A percentile compares a stretch with the other conserved stretches of the same genome.
These are phyloP conservation scores for Alternaria tenuissima DNA, from an alignment of 2,329 filamentous ascomycete genomes.

Conservation along the genomic window DNA sequence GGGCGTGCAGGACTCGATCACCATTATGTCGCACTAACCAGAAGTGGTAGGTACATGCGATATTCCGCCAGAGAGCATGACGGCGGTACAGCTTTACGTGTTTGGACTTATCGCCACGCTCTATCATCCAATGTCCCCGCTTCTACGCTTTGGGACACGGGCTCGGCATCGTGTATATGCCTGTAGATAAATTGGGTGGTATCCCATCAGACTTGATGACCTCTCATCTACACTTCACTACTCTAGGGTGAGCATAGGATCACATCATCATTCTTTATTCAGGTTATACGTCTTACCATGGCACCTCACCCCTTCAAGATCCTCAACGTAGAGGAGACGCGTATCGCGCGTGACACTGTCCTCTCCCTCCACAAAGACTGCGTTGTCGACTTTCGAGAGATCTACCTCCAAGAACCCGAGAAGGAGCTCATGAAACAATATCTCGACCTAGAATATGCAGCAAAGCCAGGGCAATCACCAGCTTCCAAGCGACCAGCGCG, in stretches of 20 bases:
- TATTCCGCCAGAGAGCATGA: background rate
- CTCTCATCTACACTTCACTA: background rate
- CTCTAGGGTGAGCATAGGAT: background rate
- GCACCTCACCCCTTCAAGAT: conserved; percentile 63
- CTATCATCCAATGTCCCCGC: background rate
- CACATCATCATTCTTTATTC: background rate
- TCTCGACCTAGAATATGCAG: conserved; percentile 58
- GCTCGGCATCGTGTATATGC: background rate
- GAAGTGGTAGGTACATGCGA: conserved; percentile 11
- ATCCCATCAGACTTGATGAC: background rate
- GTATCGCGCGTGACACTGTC: conserved; percentile 60
- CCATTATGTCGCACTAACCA: background rate
- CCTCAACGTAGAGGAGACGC: conserved; percentile 64
- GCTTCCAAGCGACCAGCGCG: conserved; percentile 57
- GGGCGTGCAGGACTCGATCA: background rate
- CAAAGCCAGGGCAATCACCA: conserved; percentile 48
- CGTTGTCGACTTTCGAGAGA: conserved; percentile 59
- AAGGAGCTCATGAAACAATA: conserved; percentile 60
- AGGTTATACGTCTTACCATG: conserved; percentile 32
- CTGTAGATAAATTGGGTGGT: conserved; percentile 7
- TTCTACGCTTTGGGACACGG: background rate
- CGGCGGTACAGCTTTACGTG: background rate
- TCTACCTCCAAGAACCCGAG: conserved; percentile 60
- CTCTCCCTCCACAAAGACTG: conserved; percentile 50
- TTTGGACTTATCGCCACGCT: background rate